Conservation (phyloP, 257 asterid genomes). For the Hygrophila difformis region DNA sequence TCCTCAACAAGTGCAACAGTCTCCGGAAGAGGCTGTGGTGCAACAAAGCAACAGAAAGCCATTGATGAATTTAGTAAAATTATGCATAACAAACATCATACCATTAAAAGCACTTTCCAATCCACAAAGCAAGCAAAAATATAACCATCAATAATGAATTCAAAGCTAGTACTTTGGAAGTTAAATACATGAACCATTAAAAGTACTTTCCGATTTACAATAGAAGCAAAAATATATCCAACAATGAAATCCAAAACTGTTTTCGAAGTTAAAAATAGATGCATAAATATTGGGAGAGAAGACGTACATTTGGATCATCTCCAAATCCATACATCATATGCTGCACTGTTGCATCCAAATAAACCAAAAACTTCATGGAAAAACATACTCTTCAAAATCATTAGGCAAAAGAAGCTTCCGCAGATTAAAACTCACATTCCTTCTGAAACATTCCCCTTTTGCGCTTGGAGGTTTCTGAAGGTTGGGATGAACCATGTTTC, state of each 20-base stretch:
- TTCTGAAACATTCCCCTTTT: constrained; percentile 94
- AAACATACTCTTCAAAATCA: not conserved
- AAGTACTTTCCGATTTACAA: not conserved
- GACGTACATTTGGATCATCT: constrained; percentile 71
- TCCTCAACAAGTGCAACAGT: constrained; percentile 87
- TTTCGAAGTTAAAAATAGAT: not conserved
- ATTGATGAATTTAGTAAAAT: constrained; percentile 4
- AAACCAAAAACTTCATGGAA: constrained; percentile 9
- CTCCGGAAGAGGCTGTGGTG: constrained; percentile 82
- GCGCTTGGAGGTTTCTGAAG: constrained; percentile 73
- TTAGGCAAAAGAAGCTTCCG: not conserved
- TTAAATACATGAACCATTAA: too few species aligned
- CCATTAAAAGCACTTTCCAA: not conserved
- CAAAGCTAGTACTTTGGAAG: too few species aligned
- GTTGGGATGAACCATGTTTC: constrained; percentile 53
- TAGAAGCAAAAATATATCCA: not conserved
- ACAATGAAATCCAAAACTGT: not conserved
- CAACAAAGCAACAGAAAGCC: constrained; percentile 12
- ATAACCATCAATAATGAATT: too few species aligned
- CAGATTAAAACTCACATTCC: constrained; percentile 53
- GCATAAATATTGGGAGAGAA: constrained; percentile 3
- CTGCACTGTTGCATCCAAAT: constrained; percentile 50
- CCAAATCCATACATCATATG: constrained; percentile 97
- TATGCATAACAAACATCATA: too few species aligned
- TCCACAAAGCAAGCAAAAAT: not conserved